Percentiles rank a stretch among this genome's conserved stretches.
These are phyloP conservation scores for Apiotrichum akiyoshidainum DNA, from an alignment of 1,284 basidiomycete genomes.

Conservation along the genomic window DNA sequence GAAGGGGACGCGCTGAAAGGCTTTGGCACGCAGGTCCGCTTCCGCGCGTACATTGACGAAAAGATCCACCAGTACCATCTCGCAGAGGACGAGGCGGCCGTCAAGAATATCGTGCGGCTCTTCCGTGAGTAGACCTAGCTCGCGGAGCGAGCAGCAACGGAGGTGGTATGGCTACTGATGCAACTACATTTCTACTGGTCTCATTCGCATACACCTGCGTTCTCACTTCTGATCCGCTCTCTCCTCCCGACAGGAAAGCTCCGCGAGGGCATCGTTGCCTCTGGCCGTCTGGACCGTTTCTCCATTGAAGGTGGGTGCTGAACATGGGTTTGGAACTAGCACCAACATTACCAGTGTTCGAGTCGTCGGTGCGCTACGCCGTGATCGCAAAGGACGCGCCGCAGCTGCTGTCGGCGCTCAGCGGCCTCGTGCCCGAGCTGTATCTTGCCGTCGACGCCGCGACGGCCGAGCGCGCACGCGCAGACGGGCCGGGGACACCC, in stretches of 20 bases:
- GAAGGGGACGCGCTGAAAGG: constrained; percentile 50
- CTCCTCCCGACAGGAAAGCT: constrained; percentile 39
- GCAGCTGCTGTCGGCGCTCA: constrained; percentile 42
- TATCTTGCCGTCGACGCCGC: constrained; percentile 28
- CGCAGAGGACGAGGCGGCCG: constrained; percentile 36
- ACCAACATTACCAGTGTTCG: constrained; percentile 35
- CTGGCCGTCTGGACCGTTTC: constrained; percentile 40
- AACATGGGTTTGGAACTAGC: no score
- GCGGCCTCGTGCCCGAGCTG: constrained; percentile 43
- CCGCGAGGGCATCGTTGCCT: constrained; percentile 48
- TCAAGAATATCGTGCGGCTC: constrained; percentile 43
- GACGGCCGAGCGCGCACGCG: neutral
- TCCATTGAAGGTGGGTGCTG: constrained; percentile 44
- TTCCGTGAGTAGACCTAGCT: constrained; percentile 31
- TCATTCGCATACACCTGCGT: neutral
- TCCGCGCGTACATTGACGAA: constrained; percentile 43
- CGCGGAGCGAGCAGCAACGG: no score
- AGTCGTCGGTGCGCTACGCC: constrained; percentile 39
- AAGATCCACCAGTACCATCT: constrained; percentile 19
- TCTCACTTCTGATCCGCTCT: neutral
- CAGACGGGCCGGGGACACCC: neutral
- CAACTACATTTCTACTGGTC: no score
- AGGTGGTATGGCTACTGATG: no score
- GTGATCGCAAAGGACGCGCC: constrained; percentile 39
- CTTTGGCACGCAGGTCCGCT: constrained; percentile 37